Percentiles rank a stretch among this genome's conserved stretches.
Evolutionary conservation across 148 eudicot genomes (phyloP).

Genomic region (Oxyria digyna): DNA sequence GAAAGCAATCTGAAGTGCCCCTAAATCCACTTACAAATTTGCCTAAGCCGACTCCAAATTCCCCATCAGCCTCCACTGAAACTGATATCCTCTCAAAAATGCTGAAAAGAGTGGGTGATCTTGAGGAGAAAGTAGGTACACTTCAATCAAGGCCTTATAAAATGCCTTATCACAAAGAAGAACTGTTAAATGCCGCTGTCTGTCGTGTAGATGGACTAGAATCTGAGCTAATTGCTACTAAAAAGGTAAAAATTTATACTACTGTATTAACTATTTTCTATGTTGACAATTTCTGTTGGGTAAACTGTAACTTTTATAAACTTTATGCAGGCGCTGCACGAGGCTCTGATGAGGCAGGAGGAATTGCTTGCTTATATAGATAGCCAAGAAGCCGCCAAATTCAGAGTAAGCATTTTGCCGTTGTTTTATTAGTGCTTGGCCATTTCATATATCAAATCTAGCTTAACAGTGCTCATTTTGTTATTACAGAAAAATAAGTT

Average conservation of each 20-base stretch:
- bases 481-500: slow-evolving; percentile 67
- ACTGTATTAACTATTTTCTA: slow-evolving; percentile 1
- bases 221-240: slow-evolving; percentile 77
- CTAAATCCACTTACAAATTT: slow-evolving; percentile 15
- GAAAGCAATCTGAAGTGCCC: slow-evolving; percentile 35
- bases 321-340: slow-evolving; percentile 38
- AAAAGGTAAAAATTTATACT: slow-evolving; percentile 50
- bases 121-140: slow-evolving; percentile 54
- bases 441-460: not conserved
- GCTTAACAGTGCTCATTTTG: slow-evolving; percentile 9
- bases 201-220: slow-evolving; percentile 62
- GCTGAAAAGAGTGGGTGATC: slow-evolving; percentile 43
- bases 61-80: slow-evolving; percentile 36
- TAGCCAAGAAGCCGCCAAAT: slow-evolving; percentile 41
- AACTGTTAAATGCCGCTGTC: slow-evolving; percentile 59
- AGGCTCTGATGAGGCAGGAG: slow-evolving; percentile 56
- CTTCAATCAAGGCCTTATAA: slow-evolving; percentile 59
- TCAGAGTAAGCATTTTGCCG: slow-evolving; percentile 25
- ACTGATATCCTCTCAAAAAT: slow-evolving; percentile 45
- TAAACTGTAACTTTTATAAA: too few relatives aligned
- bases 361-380: slow-evolving; percentile 59
- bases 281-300: not conserved
- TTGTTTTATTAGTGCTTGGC: not conserved
- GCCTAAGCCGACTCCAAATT: slow-evolving; percentile 26
- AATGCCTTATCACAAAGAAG: slow-evolving; percentile 66